Conservation (phyloP, 192 early-diverging fungal genomes). For the Coemansia sp. region DNA sequence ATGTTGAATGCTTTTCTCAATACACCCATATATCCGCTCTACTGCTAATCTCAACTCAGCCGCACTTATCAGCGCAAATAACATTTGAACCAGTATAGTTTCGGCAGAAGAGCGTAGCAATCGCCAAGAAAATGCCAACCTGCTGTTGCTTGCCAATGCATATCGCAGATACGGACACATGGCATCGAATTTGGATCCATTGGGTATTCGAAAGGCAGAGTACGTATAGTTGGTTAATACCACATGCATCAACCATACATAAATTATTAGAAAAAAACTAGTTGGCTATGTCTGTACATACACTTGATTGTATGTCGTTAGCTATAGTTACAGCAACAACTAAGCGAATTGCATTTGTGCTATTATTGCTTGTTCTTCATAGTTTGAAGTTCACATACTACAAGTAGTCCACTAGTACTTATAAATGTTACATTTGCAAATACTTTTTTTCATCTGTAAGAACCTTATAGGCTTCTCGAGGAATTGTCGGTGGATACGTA, state of each 20-base stretch:
- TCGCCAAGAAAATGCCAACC: constrained; percentile 75
- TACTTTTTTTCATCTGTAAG: background rate
- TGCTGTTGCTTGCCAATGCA: constrained; percentile 77
- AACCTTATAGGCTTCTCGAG: constrained; percentile 42
- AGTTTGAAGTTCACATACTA: background rate
- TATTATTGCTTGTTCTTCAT: background rate
- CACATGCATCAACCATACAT: background rate
- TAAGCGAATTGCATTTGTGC: background rate
- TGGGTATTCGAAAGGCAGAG: constrained; percentile 62
- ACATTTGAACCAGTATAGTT: constrained; percentile 9
- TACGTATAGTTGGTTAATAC: constrained; percentile 15
- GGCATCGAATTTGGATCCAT: constrained; percentile 80
- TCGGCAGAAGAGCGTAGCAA: constrained; percentile 69
- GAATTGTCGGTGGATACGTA: constrained; percentile 64
- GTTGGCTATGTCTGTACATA: background rate
- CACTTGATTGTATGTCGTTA: background rate
- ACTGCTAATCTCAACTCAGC: background rate
- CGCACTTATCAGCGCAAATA: background rate
- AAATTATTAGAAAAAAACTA: background rate
- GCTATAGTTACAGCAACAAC: background rate
- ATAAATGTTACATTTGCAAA: background rate
- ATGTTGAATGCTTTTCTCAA: background rate
- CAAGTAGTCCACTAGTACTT: background rate
- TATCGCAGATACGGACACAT: constrained; percentile 82
- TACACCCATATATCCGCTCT: background rate